A percentile compares a stretch with the other conserved stretches of the same genome.
These are phyloP conservation scores for Wickerhamomyces ciferrii DNA, from an alignment of 805 yeast genomes.

Conservation along the genomic window DNA sequence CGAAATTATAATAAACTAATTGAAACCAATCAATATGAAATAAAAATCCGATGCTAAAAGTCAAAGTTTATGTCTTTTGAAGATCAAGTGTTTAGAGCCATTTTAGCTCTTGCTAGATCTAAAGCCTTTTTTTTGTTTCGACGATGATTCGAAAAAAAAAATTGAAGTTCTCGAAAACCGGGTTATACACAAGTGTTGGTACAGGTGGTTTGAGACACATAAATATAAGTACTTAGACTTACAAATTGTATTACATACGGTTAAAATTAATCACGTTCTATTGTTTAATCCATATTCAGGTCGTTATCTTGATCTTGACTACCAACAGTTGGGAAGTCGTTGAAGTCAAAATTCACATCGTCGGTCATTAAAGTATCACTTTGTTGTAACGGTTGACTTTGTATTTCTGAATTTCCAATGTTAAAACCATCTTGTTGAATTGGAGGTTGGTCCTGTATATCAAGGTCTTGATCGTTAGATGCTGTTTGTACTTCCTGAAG, in stretches of 20 bases:
- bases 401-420: neutral
- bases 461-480: neutral
- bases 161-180: neutral
- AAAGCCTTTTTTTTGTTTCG: slow-evolving; percentile 1
- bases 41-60: neutral
- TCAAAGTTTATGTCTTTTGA: neutral
- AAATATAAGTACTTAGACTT: neutral
- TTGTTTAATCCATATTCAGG: neutral
- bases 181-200: neutral
- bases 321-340: neutral
- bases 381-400: neutral
- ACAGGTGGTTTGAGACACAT: neutral
- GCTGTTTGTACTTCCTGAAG: neutral
- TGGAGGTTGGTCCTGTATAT: neutral
- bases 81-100: too few relatives aligned
- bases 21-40: neutral
- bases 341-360: neutral
- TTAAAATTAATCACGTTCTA: too few relatives aligned
- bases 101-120: too few relatives aligned
- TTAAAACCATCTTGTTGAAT: neutral
- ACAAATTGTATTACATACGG: too few relatives aligned
- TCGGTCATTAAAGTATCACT: neutral
- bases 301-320: neutral
- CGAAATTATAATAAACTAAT: neutral
- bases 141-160: slow-evolving; percentile 1